Percentiles rank a stretch among this genome's conserved stretches.
Evolutionary conservation across 441 rosid genomes (phyloP).

Genomic region (Euphorbia celastroides): DNA sequence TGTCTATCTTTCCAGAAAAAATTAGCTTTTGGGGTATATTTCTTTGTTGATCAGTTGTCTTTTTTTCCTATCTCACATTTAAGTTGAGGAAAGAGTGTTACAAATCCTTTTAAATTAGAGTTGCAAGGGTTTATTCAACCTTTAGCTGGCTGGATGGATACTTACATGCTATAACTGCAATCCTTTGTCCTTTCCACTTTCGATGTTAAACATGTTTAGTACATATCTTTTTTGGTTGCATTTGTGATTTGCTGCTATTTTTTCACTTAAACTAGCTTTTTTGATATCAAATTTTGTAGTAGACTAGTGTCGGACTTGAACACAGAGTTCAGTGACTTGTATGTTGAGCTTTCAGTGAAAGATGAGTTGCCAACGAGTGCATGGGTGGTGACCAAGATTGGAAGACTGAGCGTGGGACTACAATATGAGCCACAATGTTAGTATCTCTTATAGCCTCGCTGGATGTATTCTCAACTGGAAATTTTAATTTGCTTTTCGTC

Average conservation of each 20-base stretch:
- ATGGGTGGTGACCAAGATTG: constrained; percentile 88
- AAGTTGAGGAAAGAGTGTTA: no score
- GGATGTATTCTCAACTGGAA: neutral
- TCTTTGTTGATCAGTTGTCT: neutral
- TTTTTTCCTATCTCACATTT: no score
- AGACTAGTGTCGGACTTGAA: neutral
- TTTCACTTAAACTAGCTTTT: no score
- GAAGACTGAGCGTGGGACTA: constrained; percentile 74
- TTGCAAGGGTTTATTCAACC: no score
- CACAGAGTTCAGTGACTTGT: neutral
- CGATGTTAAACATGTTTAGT: no score
- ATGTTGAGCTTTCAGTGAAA: constrained; percentile 31
- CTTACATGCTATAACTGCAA: no score
- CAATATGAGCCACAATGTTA: constrained; percentile 80
- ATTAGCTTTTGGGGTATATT: no score
- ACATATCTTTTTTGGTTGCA: no score
- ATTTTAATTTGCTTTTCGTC: neutral
- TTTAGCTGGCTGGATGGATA: no score
- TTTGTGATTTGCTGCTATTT: no score
- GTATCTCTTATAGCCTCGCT: constrained; percentile 21
- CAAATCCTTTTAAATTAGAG: no score
- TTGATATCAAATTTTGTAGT: neutral
- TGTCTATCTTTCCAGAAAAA: neutral
- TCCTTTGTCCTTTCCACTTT: no score
- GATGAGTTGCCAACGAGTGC: constrained; percentile 64